Percentiles rank a stretch among this genome's conserved stretches.
Evolutionary conservation across 2,329 filamentous ascomycete species (phyloP).

Genomic region (Penicillium psychrosexuale): DNA sequence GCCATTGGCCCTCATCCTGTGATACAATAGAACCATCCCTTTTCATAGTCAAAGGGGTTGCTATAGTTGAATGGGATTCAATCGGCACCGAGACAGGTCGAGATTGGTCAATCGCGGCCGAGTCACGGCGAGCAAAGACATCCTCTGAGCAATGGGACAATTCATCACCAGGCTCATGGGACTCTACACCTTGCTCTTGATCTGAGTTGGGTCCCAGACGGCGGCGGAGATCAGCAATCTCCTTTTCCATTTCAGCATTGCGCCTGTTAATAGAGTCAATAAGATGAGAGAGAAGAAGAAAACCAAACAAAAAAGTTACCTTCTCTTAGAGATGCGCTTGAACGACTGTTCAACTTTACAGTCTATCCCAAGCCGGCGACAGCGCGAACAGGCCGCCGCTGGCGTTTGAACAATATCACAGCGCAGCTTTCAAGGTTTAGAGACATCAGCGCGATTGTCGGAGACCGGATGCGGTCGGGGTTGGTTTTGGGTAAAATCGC

Average conservation of each 20-base stretch:
- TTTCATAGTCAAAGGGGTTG: slow-evolving; percentile 34
- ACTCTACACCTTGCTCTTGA: slow-evolving; percentile 23
- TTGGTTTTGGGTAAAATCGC: slow-evolving; percentile 2
- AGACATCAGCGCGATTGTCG: slow-evolving; percentile 15
- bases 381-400: slow-evolving; percentile 59
- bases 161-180: slow-evolving; percentile 29
- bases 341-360: slow-evolving; percentile 66
- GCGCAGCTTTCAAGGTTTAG: slow-evolving; percentile 49
- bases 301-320: slow-evolving; percentile 19
- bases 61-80: slow-evolving; percentile 32
- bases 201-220: slow-evolving; percentile 40
- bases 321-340: slow-evolving; percentile 62
- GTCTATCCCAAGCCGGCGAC: slow-evolving; percentile 58
- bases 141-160: slow-evolving; percentile 37
- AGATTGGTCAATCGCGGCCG: slow-evolving; percentile 26
- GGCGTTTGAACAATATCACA: slow-evolving; percentile 66
- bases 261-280: slow-evolving; percentile 42
- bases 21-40: slow-evolving; percentile 35
- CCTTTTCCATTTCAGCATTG: slow-evolving; percentile 61
- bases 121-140: slow-evolving; percentile 31
- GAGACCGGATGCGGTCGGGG: neutral
- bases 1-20: slow-evolving; percentile 45
- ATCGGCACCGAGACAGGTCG: slow-evolving; percentile 35
- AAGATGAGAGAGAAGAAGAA: slow-evolving; percentile 1
- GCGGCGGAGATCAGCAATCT: slow-evolving; percentile 50